Evolutionary conservation across 1,284 basidiomycete genomes (phyloP).

Genomic region (Cryptococcus floricola): DNA sequence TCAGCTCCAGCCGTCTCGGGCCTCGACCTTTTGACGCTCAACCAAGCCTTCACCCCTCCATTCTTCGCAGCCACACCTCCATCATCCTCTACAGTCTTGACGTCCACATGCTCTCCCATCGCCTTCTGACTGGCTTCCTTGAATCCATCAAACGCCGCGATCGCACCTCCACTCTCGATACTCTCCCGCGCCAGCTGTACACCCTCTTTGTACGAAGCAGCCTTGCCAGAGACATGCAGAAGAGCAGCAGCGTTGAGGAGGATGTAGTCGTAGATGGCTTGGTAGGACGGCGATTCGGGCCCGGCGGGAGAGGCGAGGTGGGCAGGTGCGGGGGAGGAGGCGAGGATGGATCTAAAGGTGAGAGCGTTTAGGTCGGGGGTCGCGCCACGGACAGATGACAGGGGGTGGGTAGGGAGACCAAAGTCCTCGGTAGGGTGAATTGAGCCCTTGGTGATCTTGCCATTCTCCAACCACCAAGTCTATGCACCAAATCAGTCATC

Average conservation of each 20-base stretch:
- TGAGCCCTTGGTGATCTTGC: slow-evolving; percentile 45
- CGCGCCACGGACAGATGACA: slow-evolving; percentile 67
- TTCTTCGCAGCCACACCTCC: slow-evolving; percentile 49
- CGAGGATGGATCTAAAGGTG: slow-evolving; percentile 53
- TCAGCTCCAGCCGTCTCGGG: background rate
- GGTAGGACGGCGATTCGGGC: slow-evolving; percentile 54
- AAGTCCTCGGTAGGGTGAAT: slow-evolving; percentile 58
- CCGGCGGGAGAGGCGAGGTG: slow-evolving; percentile 41
- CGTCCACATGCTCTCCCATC: slow-evolving; percentile 42
- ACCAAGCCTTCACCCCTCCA: slow-evolving; percentile 48
- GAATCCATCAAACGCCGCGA: slow-evolving; percentile 64
- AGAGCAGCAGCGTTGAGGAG: slow-evolving; percentile 79
- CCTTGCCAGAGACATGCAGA: slow-evolving; percentile 72
- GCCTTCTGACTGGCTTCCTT: slow-evolving; percentile 48
- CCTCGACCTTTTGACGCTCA: slow-evolving; percentile 18
- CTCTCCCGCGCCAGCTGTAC: slow-evolving; percentile 68
- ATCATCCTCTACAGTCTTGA: slow-evolving; percentile 43
- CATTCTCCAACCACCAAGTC: slow-evolving; percentile 53
- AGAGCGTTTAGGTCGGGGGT: slow-evolving; percentile 64
- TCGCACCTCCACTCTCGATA: slow-evolving; percentile 68
- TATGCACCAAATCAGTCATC: slow-evolving; percentile 16
- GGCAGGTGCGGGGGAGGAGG: slow-evolving; percentile 28
- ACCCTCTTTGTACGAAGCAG: slow-evolving; percentile 66
- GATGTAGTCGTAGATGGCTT: slow-evolving; percentile 73
- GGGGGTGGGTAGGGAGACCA: slow-evolving; percentile 66